Conservation (phyloP, 2,329 filamentous ascomycete species). For the Cryphonectria carpinicola region DNA sequence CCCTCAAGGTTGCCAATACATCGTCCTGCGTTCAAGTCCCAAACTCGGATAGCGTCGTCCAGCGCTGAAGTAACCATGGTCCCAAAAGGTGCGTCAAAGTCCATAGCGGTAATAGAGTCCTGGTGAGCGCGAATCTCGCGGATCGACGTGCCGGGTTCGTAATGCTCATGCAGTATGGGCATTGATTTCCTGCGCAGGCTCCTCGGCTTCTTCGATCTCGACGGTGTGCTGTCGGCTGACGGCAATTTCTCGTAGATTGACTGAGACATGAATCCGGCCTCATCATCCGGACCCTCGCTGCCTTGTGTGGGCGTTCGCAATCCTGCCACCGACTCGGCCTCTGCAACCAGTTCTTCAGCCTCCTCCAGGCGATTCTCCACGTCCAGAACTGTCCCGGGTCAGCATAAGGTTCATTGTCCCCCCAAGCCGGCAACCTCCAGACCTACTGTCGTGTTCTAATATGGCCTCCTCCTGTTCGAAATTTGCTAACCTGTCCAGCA, state of each 20-base stretch:
- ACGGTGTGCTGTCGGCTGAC: slow-evolving; percentile 50
- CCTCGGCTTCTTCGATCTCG: slow-evolving; percentile 56
- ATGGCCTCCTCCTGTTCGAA: slow-evolving; percentile 90
- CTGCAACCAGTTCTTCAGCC: slow-evolving; percentile 61
- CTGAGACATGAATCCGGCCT: slow-evolving; percentile 86
- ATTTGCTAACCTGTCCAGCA: slow-evolving; percentile 81
- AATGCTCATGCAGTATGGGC: slow-evolving; percentile 94
- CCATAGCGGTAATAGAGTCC: slow-evolving; percentile 85
- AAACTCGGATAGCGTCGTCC: slow-evolving; percentile 92
- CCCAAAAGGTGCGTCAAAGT: slow-evolving; percentile 97
- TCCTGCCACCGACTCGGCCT: slow-evolving; percentile 59
- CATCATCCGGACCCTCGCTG: slow-evolving; percentile 50
- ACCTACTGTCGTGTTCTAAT: slow-evolving; percentile 83
- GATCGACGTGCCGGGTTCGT: slow-evolving; percentile 86
- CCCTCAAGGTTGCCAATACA: slow-evolving; percentile 93
- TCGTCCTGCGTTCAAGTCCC: slow-evolving; percentile 91
- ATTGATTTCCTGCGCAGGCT: slow-evolving; percentile 78
- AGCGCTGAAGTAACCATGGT: slow-evolving; percentile 90
- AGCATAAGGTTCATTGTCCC: slow-evolving; percentile 32
- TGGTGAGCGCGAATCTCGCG: slow-evolving; percentile 86
- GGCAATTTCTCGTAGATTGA: slow-evolving; percentile 96
- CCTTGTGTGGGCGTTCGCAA: slow-evolving; percentile 53
- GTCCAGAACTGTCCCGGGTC: slow-evolving; percentile 59
- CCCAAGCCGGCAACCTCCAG: background rate
- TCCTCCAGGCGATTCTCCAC: slow-evolving; percentile 65